A percentile compares a stretch with the other conserved stretches of the same genome.
These are phyloP conservation scores for Neopestalotiopsis sp. DNA, from an alignment of 2,329 filamentous ascomycete species.

Conservation along the genomic window DNA sequence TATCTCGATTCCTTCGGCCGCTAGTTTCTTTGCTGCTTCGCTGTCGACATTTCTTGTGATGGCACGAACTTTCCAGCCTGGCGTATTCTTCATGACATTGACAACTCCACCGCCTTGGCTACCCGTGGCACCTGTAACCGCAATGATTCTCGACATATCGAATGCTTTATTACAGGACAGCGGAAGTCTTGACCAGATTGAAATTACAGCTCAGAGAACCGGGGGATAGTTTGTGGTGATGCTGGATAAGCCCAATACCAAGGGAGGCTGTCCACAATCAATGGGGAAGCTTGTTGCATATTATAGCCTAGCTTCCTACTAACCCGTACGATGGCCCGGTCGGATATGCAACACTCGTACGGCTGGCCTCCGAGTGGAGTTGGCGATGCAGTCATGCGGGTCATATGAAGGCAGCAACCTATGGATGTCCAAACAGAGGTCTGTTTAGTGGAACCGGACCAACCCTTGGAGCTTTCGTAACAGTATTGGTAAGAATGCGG, in stretches of 20 bases:
- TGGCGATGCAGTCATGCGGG: not conserved
- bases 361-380: not conserved
- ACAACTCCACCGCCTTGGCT: constrained; percentile 20
- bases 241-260: not conserved
- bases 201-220: not conserved
- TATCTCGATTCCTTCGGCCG: constrained; percentile 14
- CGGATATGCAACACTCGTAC: not conserved
- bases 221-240: not conserved
- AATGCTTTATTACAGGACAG: not conserved
- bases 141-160: constrained; percentile 19
- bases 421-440: not conserved
- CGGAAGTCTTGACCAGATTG: no score
- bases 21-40: constrained; percentile 18
- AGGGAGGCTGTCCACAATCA: no score
- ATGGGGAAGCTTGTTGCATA: not conserved
- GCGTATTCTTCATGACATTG: constrained; percentile 22
- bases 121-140: constrained; percentile 20
- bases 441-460: not conserved
- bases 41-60: constrained; percentile 19
- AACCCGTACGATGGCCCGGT: not conserved
- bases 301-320: not conserved
- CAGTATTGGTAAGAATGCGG: not conserved
- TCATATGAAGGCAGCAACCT: not conserved
- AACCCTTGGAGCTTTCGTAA: not conserved
- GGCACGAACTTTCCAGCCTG: constrained; percentile 21